Percentiles rank a stretch among this genome's conserved stretches.
Conservation (phyloP, 163 green algal species). For the Chlorella variabilis region DNA sequence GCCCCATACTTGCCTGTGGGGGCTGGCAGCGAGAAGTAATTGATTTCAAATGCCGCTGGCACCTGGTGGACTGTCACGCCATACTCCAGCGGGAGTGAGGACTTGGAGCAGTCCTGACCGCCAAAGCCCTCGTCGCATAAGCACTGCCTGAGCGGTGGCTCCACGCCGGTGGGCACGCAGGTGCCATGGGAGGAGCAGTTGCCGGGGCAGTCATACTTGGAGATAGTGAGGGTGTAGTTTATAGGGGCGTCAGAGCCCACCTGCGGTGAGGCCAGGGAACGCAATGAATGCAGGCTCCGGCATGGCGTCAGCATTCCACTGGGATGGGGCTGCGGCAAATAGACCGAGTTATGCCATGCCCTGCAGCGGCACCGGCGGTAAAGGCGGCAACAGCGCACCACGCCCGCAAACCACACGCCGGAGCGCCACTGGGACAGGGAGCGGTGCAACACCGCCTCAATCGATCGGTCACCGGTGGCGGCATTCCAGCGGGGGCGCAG, state of each 20-base stretch:
- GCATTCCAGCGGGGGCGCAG: constrained; percentile 37
- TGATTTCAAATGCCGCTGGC: constrained; percentile 47
- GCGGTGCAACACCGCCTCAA: constrained; percentile 20
- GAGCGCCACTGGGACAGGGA: constrained; percentile 1
- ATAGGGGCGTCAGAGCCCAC: constrained; percentile 36
- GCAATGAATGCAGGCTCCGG: too few species aligned
- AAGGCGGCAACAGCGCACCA: constrained; percentile 15
- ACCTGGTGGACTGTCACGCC: constrained; percentile 7
- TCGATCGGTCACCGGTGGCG: constrained; percentile 5
- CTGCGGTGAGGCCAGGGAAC: background rate
- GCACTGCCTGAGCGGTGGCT: constrained; percentile 25
- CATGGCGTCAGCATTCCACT: too few species aligned
- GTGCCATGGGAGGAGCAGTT: constrained; percentile 57
- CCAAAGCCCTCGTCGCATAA: constrained; percentile 45
- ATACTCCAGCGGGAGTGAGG: constrained; percentile 43
- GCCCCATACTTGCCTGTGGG: constrained; percentile 31
- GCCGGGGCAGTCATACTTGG: constrained; percentile 54
- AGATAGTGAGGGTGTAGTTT: constrained; percentile 55
- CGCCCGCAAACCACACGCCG: constrained; percentile 35
- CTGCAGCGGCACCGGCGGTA: background rate
- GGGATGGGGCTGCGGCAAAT: too few species aligned
- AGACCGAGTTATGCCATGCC: too few species aligned
- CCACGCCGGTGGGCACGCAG: constrained; percentile 17
- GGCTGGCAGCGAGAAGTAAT: constrained; percentile 52
- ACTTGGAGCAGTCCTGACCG: constrained; percentile 42